These are phyloP conservation scores for Teratosphaeriaceae sp. DNA, from an alignment of 2,329 filamentous ascomycete species.

Conservation along the genomic window DNA sequence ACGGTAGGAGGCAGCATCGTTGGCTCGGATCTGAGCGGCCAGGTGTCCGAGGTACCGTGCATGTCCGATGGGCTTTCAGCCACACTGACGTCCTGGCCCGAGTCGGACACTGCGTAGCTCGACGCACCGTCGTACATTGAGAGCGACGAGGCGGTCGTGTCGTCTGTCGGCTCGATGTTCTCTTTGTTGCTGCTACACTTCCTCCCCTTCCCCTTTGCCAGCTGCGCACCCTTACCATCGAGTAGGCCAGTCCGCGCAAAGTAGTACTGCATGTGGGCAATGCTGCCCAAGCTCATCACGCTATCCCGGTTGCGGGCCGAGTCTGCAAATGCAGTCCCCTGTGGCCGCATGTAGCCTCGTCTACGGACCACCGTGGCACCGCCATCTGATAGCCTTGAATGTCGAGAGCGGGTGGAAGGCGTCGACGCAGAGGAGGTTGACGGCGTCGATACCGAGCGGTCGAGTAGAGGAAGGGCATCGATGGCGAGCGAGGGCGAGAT, in stretches of 20 bases:
- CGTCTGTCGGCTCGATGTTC: constrained; percentile 24
- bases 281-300: constrained; percentile 92
- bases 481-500: constrained; percentile 57
- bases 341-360: constrained; percentile 80
- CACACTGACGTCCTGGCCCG: constrained; percentile 30
- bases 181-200: constrained; percentile 23
- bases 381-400: constrained; percentile 48
- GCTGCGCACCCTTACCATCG: constrained; percentile 84
- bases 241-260: constrained; percentile 90
- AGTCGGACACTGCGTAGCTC: constrained; percentile 25
- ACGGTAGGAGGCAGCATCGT: constrained; percentile 93
- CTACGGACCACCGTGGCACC: constrained; percentile 43
- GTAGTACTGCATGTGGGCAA: constrained; percentile 96
- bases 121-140: constrained; percentile 21
- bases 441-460: constrained; percentile 58
- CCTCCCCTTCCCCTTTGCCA: constrained; percentile 63
- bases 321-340: constrained; percentile 81
- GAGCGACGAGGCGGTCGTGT: constrained; percentile 18
- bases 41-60: constrained; percentile 35
- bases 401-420: constrained; percentile 31
- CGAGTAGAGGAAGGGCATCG: constrained; percentile 51
- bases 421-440: constrained; percentile 51
- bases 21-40: constrained; percentile 56
- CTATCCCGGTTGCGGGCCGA: constrained; percentile 88
- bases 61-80: constrained; percentile 50